Evolutionary conservation across 768 basidiomycete species (phyloP).

Genomic region (Trametes maxima): DNA sequence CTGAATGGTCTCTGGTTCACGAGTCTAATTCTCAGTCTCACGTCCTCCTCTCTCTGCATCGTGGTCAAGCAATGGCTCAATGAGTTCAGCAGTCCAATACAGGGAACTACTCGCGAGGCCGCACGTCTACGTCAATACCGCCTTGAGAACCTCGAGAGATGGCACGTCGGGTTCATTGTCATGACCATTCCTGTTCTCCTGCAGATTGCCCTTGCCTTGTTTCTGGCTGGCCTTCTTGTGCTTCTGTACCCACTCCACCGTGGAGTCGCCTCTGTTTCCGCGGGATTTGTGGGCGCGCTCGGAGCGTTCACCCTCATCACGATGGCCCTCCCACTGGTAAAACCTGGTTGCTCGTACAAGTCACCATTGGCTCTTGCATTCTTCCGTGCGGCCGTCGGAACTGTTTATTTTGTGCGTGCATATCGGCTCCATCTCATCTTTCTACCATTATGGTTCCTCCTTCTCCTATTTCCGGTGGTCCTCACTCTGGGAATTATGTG

Average conservation of each 20-base stretch:
- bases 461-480: too few species aligned
- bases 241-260: conserved; percentile 20
- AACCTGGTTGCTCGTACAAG: too few species aligned
- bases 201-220: conserved; percentile 24
- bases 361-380: too few species aligned
- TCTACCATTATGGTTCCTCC: too few species aligned
- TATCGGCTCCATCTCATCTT: too few species aligned
- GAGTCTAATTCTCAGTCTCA: conserved; percentile 29
- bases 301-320: not conserved
- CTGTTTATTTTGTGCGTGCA: too few species aligned
- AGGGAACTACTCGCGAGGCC: not conserved
- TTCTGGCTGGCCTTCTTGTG: conserved; percentile 24
- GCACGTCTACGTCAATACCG: conserved; percentile 25
- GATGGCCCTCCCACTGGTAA: not conserved
- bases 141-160: conserved; percentile 19
- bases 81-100: not conserved
- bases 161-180: conserved; percentile 21
- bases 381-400: too few species aligned
- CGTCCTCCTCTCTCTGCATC: conserved; percentile 30
- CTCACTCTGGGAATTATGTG: too few species aligned
- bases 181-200: conserved; percentile 22
- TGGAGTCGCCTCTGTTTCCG: conserved; percentile 5
- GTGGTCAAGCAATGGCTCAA: conserved; percentile 35
- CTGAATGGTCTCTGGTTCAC: conserved; percentile 31
- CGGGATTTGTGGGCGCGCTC: not conserved